A percentile compares a stretch with the other conserved stretches of the same genome.
phyloP scores from a whole-genome alignment of 75 land plant genomes.

The Sequoiadendron giganteum region DNA sequence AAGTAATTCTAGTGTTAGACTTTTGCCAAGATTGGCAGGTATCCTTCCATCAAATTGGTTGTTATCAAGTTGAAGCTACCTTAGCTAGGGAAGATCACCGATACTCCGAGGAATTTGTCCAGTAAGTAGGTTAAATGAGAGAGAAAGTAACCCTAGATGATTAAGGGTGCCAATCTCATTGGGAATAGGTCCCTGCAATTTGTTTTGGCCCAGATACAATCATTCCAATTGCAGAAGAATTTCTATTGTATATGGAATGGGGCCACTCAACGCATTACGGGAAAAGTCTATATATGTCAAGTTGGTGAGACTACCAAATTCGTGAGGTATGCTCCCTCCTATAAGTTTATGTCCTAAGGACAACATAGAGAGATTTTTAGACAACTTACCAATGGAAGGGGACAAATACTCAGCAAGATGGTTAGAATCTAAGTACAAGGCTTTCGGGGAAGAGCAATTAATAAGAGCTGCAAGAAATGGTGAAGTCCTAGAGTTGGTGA shows the following conservation, averaged over 20 bases:
- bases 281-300: slow-evolving; percentile 21
- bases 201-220: not conserved
- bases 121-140: slow-evolving; percentile 21
- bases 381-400: slow-evolving; percentile 4
- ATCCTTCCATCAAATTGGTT: slow-evolving; percentile 27
- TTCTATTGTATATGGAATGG: slow-evolving; percentile 19
- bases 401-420: slow-evolving; percentile 30
- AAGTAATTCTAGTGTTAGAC: slow-evolving; percentile 11
- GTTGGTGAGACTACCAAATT: not conserved
- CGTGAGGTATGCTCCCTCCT: no score
- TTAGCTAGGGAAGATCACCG: slow-evolving; percentile 23
- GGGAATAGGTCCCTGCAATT: slow-evolving; percentile 41
- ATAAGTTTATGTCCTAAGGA: no score
- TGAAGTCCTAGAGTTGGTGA: slow-evolving; percentile 12
- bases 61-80: not conserved
- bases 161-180: slow-evolving; percentile 19
- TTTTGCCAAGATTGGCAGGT: slow-evolving; percentile 18
- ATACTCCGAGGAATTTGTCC: slow-evolving; percentile 29
- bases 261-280: slow-evolving; percentile 15
- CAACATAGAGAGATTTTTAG: no score
- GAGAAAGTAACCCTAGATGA: slow-evolving; percentile 10
- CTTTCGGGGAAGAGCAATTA: slow-evolving; percentile 14
- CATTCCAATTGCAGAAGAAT: slow-evolving; percentile 13
- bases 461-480: not conserved
- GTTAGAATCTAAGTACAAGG: slow-evolving; percentile 25